Conservation (phyloP, 345 rosid species). For the Cardamine occulta region DNA sequence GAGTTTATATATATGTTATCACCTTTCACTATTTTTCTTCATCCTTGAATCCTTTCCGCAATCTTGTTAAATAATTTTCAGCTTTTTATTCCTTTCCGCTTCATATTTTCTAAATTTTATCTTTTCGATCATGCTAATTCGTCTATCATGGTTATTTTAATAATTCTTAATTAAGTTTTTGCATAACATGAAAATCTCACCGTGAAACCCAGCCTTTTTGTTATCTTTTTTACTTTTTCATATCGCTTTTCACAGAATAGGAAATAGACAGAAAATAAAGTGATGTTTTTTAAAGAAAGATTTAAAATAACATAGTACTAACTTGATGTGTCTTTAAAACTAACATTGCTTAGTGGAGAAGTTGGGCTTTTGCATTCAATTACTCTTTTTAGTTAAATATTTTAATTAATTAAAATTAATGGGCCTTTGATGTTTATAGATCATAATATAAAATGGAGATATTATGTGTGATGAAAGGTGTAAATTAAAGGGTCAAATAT, state of each 20-base stretch:
- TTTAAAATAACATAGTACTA: conserved; percentile 22
- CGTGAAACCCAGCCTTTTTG: conserved; percentile 20
- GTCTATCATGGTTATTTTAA: conserved; percentile 3
- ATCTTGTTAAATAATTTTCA: conserved; percentile 8
- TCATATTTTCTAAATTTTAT: neutral
- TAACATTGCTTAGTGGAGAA: conserved; percentile 45
- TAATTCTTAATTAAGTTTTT: neutral
- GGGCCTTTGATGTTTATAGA: conserved; percentile 22
- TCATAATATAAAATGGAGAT: conserved; percentile 9
- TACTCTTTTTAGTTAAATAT: neutral
- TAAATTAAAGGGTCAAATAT: conserved; percentile 41
- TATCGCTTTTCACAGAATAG: conserved; percentile 5
- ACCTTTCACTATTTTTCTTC: conserved; percentile 1
- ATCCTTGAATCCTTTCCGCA: conserved; percentile 30
- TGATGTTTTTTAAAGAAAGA: conserved; percentile 10
- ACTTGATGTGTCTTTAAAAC: conserved; percentile 35
- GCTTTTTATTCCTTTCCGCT: conserved; percentile 31
- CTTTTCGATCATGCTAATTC: conserved; percentile 3
- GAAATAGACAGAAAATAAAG: conserved; percentile 2
- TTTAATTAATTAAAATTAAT: neutral
- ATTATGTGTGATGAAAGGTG: conserved; percentile 28
- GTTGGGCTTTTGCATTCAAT: conserved; percentile 37
- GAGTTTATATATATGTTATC: neutral
- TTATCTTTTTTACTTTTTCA: neutral
- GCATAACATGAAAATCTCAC: conserved; percentile 13